These are phyloP conservation scores for Venturiaceae sp. DNA, from an alignment of 2,329 filamentous ascomycete genomes.

Conservation along the genomic window DNA sequence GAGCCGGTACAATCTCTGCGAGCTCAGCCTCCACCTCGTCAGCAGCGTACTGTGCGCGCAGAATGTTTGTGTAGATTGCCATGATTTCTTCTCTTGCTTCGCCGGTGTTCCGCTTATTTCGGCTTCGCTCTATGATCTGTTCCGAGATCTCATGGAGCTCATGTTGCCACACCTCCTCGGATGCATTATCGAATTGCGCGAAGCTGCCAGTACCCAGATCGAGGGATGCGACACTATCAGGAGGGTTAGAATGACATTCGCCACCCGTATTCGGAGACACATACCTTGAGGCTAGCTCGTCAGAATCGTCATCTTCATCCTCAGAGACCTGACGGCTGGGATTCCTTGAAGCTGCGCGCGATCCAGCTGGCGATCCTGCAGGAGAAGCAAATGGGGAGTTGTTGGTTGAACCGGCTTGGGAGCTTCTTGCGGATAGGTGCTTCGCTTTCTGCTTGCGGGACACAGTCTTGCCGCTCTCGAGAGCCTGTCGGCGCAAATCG, in stretches of 20 bases:
- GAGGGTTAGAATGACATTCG: conserved; percentile 17
- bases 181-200: conserved; percentile 37
- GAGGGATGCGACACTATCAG: conserved; percentile 54
- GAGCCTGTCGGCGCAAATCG: conserved; percentile 50
- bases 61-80: conserved; percentile 50
- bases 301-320: conserved; percentile 52
- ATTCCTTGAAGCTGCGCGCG: conserved; percentile 43
- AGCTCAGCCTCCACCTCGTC: conserved; percentile 51
- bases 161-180: conserved; percentile 48
- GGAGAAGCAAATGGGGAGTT: conserved; percentile 30
- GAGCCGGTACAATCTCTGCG: conserved; percentile 51
- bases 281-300: conserved; percentile 50
- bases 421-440: conserved; percentile 5
- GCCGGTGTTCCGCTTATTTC: conserved; percentile 69
- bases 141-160: conserved; percentile 57
- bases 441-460: conserved; percentile 52
- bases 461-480: conserved; percentile 63
- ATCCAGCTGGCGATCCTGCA: background rate
- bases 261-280: conserved; percentile 6
- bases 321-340: conserved; percentile 54
- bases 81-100: conserved; percentile 60
- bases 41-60: conserved; percentile 59
- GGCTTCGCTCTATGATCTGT: conserved; percentile 67
- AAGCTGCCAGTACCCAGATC: conserved; percentile 40
- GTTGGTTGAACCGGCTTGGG: conserved; percentile 42